These are phyloP conservation scores for Bertia moriformis DNA, from an alignment of 2,329 filamentous ascomycete species.

Conservation along the genomic window DNA sequence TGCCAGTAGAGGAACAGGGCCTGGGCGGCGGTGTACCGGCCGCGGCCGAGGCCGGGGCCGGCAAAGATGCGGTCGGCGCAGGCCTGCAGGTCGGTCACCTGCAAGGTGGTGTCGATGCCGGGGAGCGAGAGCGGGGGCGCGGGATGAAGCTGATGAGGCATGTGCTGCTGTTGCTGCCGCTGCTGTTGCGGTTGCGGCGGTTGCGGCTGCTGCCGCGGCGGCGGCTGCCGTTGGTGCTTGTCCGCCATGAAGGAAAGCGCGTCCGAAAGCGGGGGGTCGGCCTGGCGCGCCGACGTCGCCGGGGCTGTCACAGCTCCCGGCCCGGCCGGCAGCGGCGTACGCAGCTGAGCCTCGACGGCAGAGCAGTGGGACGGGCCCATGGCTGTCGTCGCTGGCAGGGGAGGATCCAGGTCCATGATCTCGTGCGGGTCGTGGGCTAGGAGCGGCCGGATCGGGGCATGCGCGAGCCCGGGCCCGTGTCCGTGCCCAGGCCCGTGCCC, in stretches of 20 bases:
- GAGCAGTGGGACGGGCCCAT: conserved; percentile 15
- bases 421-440: conserved; percentile 29
- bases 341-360: conserved; percentile 30
- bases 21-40: conserved; percentile 35
- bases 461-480: too few species aligned
- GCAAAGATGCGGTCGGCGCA: conserved; percentile 32
- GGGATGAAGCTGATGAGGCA: too few species aligned
- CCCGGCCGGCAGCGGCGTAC: conserved; percentile 40
- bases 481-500: too few species aligned
- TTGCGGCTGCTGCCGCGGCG: too few species aligned
- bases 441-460: too few species aligned
- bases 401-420: conserved; percentile 39
- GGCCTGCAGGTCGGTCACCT: conserved; percentile 36
- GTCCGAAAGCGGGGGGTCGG: too few species aligned
- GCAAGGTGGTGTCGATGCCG: conserved; percentile 31
- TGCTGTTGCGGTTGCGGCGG: background rate
- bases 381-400: conserved; percentile 14
- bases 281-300: too few species aligned
- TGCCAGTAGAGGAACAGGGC: conserved; percentile 41
- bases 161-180: background rate
- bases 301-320: conserved; percentile 40
- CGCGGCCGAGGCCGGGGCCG: conserved; percentile 30
- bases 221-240: conserved; percentile 21
- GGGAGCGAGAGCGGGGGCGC: conserved; percentile 16
- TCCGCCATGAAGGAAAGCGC: too few species aligned